Evolutionary conservation across 768 basidiomycete genomes (phyloP).

Genomic region (Lentinula aciculospora): DNA sequence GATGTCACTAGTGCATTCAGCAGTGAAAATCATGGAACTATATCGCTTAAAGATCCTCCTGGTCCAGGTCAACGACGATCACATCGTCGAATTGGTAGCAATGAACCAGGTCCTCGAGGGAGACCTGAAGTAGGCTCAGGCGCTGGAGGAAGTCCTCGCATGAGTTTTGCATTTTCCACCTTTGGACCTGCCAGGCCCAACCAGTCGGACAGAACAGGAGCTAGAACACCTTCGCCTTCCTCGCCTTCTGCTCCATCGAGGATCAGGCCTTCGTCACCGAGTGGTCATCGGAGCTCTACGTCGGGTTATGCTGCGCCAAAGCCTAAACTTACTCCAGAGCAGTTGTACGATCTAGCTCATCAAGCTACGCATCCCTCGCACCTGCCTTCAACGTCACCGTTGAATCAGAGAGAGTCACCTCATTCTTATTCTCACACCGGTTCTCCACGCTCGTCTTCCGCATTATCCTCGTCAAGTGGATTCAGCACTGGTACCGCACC

Average conservation of each 20-base stretch:
- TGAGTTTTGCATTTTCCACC: conserved; percentile 64
- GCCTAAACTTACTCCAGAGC: conserved; percentile 62
- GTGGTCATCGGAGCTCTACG: conserved; percentile 20
- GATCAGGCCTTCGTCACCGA: conserved; percentile 43
- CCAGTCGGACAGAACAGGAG: conserved; percentile 19
- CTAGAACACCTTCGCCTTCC: conserved; percentile 22
- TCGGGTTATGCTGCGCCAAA: conserved; percentile 17
- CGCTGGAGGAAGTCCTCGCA: conserved; percentile 20
- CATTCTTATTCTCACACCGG: conserved; percentile 17
- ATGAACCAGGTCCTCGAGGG: conserved; percentile 18
- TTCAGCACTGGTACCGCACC: conserved; percentile 24
- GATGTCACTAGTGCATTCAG: not conserved
- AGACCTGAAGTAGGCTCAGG: conserved; percentile 15
- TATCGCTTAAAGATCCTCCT: conserved; percentile 28
- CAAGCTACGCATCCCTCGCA: conserved; percentile 41
- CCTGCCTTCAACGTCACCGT: conserved; percentile 16
- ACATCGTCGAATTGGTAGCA: conserved; percentile 23
- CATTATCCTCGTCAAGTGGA: not conserved
- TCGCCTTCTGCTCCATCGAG: conserved; percentile 36
- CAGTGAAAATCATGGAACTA: not conserved
- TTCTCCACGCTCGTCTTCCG: conserved; percentile 9
- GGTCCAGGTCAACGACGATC: conserved; percentile 21
- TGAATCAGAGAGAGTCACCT: conserved; percentile 15
- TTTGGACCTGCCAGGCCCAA: conserved; percentile 32
- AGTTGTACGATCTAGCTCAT: conserved; percentile 69